Evolutionary conservation across 2,329 filamentous ascomycete species (phyloP).

Genomic region (Fusarium odoratissimum): DNA sequence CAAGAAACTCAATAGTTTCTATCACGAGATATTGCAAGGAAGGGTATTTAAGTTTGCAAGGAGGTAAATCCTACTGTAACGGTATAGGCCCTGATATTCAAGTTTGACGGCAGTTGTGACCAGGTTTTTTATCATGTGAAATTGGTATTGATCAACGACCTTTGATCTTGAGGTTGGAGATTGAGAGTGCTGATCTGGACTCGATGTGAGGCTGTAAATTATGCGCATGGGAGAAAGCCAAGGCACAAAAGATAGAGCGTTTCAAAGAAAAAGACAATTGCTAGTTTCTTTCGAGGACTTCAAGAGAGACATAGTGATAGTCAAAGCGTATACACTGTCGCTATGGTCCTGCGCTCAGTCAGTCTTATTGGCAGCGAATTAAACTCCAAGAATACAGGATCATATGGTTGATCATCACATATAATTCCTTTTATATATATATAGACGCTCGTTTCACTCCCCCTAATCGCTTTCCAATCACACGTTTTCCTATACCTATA

Average conservation of each 20-base stretch:
- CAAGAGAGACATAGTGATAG: background rate
- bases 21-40: background rate
- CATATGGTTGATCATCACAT: background rate
- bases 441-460: background rate
- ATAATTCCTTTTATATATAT: background rate
- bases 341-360: background rate
- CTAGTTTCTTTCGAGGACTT: slow-evolving; percentile 11
- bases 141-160: background rate
- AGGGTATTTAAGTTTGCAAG: slow-evolving; percentile 13
- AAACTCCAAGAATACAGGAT: background rate
- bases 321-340: background rate
- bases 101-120: background rate
- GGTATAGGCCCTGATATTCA: background rate
- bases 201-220: slow-evolving; percentile 5
- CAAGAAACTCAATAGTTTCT: background rate
- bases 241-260: slow-evolving; percentile 4
- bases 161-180: background rate
- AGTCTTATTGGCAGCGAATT: background rate
- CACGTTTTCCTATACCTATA: background rate
- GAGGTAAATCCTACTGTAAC: background rate
- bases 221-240: background rate
- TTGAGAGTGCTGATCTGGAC: slow-evolving; percentile 11
- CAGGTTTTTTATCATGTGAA: background rate
- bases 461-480: background rate
- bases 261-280: background rate